A percentile compares a stretch with the other conserved stretches of the same genome.
Conservation (phyloP, 495 filamentous ascomycete species). For the Immersiella caudata region DNA sequence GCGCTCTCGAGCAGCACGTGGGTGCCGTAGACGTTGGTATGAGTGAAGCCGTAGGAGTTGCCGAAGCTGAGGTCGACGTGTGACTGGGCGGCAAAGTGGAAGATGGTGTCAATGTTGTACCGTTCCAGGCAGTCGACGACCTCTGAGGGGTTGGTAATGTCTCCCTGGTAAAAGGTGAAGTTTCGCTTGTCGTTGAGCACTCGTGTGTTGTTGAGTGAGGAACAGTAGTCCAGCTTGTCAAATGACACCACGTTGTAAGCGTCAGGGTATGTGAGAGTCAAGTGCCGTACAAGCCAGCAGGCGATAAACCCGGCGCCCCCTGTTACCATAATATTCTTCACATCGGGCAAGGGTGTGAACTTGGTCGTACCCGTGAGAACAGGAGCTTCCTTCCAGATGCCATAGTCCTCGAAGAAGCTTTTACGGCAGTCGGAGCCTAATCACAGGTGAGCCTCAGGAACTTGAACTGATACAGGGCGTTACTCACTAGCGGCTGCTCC, state of each 20-base stretch:
- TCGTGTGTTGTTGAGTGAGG: conserved; percentile 70
- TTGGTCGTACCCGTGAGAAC: conserved; percentile 64
- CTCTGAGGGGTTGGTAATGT: conserved; percentile 64
- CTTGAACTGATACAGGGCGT: not conserved
- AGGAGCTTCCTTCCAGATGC: conserved; percentile 67
- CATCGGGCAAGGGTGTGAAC: conserved; percentile 62
- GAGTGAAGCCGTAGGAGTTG: conserved; percentile 70
- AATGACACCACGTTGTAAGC: conserved; percentile 75
- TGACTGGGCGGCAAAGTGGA: conserved; percentile 77
- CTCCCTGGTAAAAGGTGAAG: conserved; percentile 74
- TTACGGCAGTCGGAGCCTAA: conserved; percentile 22
- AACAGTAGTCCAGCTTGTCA: conserved; percentile 75
- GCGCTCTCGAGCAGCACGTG: conserved; percentile 72
- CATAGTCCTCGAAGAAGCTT: conserved; percentile 54
- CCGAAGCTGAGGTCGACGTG: conserved; percentile 74
- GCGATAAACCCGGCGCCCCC: conserved; percentile 76
- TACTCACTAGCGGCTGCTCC: conserved; percentile 15
- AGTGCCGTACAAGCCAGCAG: conserved; percentile 73
- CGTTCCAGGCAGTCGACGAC: conserved; percentile 62
- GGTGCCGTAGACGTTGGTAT: conserved; percentile 73
- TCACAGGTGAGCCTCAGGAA: not conserved
- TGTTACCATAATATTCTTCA: conserved; percentile 73
- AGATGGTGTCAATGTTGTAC: conserved; percentile 70
- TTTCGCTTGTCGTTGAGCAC: conserved; percentile 62
- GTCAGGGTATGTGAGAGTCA: conserved; percentile 65